Evolutionary conservation across 805 yeast genomes (phyloP).

Genomic region (Phaffomyces opuntiae): DNA sequence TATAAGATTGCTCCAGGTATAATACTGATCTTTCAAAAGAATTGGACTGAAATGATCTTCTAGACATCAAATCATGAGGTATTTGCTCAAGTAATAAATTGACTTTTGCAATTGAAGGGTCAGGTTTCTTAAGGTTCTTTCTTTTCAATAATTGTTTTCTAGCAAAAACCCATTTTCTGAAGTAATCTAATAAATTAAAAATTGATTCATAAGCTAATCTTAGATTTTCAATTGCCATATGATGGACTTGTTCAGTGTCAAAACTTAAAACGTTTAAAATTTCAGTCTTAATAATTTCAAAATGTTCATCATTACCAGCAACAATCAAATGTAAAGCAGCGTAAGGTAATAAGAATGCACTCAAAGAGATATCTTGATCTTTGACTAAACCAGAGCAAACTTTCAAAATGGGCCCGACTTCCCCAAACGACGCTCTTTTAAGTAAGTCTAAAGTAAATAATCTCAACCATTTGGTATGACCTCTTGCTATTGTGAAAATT

Average conservation of each 20-base stretch:
- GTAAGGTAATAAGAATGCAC: constrained; percentile 72
- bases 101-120: constrained; percentile 31
- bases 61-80: constrained; percentile 67
- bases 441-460: constrained; percentile 62
- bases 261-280: constrained; percentile 50
- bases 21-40: constrained; percentile 84
- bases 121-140: constrained; percentile 15
- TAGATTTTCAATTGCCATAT: constrained; percentile 52
- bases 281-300: constrained; percentile 47
- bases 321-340: constrained; percentile 59
- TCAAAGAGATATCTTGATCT: constrained; percentile 62
- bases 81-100: constrained; percentile 44
- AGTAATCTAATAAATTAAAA: constrained; percentile 75
- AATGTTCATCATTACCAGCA: constrained; percentile 29
- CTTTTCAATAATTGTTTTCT: constrained; percentile 17
- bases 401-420: constrained; percentile 41
- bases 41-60: constrained; percentile 73
- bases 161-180: constrained; percentile 59
- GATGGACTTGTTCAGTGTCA: constrained; percentile 36
- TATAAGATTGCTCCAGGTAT: constrained; percentile 71
- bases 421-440: constrained; percentile 25
- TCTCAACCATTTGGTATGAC: constrained; percentile 66
- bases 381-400: constrained; percentile 59
- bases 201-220: constrained; percentile 65
- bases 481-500: constrained; percentile 46